Evolutionary conservation across 1,139 yeast species (phyloP).

Genomic region (Magnusiomyces sp.): DNA sequence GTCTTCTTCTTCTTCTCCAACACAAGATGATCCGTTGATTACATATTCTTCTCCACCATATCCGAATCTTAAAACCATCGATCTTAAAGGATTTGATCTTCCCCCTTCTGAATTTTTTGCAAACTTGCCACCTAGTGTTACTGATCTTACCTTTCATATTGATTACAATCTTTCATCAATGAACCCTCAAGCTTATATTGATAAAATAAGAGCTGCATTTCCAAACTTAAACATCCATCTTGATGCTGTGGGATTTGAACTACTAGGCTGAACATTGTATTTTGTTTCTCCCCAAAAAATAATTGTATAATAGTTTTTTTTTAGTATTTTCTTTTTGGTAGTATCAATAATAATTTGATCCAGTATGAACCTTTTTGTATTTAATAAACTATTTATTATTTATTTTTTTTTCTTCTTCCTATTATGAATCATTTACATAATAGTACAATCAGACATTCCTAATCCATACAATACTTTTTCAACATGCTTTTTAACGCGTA

Average conservation of each 20-base stretch:
- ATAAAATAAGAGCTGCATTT: background rate
- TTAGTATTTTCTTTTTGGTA: too few species aligned
- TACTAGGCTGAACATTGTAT: too few species aligned
- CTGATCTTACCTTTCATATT: background rate
- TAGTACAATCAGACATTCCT: conserved; percentile 46
- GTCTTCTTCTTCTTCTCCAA: too few species aligned
- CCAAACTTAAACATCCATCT: background rate
- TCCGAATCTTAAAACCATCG: conserved; percentile 13
- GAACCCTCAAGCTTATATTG: background rate
- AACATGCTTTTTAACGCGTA: conserved; percentile 61
- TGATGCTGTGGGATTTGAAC: too few species aligned
- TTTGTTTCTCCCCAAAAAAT: too few species aligned
- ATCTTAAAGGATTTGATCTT: conserved; percentile 20
- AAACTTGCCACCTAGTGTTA: conserved; percentile 16
- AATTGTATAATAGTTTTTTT: too few species aligned
- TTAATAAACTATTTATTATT: background rate
- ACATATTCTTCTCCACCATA: conserved; percentile 13
- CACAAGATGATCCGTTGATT: too few species aligned
- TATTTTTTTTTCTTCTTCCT: background rate
- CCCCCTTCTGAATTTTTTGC: conserved; percentile 18
- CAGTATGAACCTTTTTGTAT: background rate
- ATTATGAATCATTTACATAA: conserved; percentile 49
- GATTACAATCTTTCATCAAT: too few species aligned
- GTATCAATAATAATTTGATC: background rate
- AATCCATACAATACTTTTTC: conserved; percentile 95